A percentile compares a stretch with the other conserved stretches of the same genome.
Conservation (phyloP, 2,329 filamentous ascomycete genomes). For the Ceratocystis diversiconidia region DNA sequence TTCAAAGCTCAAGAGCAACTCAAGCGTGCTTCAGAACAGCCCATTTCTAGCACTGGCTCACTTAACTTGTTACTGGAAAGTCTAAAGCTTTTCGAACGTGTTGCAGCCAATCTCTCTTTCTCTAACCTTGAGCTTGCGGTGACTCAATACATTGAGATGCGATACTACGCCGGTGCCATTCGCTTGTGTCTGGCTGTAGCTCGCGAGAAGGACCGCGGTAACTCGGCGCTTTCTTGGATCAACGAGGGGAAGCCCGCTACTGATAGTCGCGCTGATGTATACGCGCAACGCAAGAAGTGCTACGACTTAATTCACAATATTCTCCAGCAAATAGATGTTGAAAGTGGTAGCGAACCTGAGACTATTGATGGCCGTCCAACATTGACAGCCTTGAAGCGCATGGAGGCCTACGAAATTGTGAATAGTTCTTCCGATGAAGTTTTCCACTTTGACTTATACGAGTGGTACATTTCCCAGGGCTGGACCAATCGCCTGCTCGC, state of each 20-base stretch:
- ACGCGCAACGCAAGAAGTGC: constrained; percentile 58
- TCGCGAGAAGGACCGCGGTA: constrained; percentile 71
- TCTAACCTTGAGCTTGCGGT: constrained; percentile 69
- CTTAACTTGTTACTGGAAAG: constrained; percentile 78
- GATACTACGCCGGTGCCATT: constrained; percentile 90
- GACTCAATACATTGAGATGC: constrained; percentile 61
- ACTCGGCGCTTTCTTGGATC: constrained; percentile 72
- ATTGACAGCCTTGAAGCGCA: constrained; percentile 59
- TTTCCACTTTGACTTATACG: constrained; percentile 92
- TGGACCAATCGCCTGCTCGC: constrained; percentile 76
- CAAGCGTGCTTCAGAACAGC: constrained; percentile 71
- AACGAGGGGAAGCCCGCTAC: constrained; percentile 62
- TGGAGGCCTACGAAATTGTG: constrained; percentile 83
- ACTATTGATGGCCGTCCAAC: constrained; percentile 66
- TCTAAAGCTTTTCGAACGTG: constrained; percentile 72
- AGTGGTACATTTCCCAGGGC: constrained; percentile 83
- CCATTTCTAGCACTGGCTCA: constrained; percentile 58
- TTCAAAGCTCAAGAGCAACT: constrained; percentile 97
- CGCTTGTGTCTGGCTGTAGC: constrained; percentile 75
- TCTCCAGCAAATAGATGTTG: constrained; percentile 60
- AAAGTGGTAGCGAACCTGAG: constrained; percentile 53
- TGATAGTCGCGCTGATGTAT: constrained; percentile 56
- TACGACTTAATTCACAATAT: constrained; percentile 82
- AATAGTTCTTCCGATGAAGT: constrained; percentile 80
- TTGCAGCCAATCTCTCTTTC: constrained; percentile 67